Percentiles rank a stretch among this genome's conserved stretches.
phyloP scores from a whole-genome alignment of 2,329 filamentous ascomycete species.

The Rhynchosporium agropyri region DNA sequence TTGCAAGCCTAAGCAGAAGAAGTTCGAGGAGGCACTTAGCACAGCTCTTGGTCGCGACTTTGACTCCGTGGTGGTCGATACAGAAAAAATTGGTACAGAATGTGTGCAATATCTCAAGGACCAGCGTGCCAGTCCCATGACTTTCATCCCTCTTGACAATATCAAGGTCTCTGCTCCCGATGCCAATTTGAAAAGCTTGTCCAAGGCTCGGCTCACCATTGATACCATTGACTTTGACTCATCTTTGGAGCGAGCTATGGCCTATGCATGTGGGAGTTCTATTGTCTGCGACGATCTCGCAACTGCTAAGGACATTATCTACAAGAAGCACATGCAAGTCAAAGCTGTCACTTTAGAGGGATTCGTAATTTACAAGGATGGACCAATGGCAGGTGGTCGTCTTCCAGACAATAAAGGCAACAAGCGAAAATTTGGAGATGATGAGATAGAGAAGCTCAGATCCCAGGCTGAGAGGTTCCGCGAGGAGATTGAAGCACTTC shows the following conservation, averaged over 20 bases:
- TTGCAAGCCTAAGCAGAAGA: conserved; percentile 96
- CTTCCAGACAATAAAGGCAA: conserved; percentile 73
- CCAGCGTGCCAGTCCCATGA: conserved; percentile 82
- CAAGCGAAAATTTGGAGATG: conserved; percentile 85
- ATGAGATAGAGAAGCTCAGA: conserved; percentile 83
- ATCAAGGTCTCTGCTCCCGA: conserved; percentile 94
- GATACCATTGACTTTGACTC: conserved; percentile 95
- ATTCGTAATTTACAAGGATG: conserved; percentile 95
- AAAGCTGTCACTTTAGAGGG: conserved; percentile 95
- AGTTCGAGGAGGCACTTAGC: conserved; percentile 90
- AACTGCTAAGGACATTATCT: conserved; percentile 87
- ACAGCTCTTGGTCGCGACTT: conserved; percentile 92
- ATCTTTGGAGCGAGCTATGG: conserved; percentile 86
- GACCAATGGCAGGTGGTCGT: conserved; percentile 93
- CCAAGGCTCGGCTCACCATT: conserved; percentile 84
- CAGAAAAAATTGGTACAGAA: conserved; percentile 89
- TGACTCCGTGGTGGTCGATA: conserved; percentile 92
- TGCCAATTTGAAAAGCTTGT: conserved; percentile 85
- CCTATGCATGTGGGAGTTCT: conserved; percentile 91
- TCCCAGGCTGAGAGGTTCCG: conserved; percentile 74
- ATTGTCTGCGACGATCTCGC: conserved; percentile 89
- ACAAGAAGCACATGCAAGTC: conserved; percentile 78
- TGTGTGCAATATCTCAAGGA: conserved; percentile 95
- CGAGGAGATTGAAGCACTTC: conserved; percentile 77
- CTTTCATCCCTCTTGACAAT: conserved; percentile 94